Evolutionary conservation across 495 filamentous ascomycete species (phyloP).

Genomic region (Cercophora sp.): DNA sequence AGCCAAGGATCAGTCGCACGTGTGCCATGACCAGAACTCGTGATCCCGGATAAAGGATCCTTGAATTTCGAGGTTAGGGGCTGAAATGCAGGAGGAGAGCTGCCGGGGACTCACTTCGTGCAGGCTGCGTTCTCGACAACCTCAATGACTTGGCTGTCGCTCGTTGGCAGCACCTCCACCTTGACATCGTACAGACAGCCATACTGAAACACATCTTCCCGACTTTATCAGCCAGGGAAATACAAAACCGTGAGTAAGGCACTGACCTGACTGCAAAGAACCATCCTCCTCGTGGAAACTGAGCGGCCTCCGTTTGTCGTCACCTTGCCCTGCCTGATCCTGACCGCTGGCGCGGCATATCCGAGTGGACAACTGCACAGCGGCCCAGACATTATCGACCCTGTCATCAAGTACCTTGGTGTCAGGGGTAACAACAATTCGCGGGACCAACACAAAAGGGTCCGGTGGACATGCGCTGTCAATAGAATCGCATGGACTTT

Average conservation of each 20-base stretch:
- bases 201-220: slow-evolving; percentile 27
- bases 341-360: slow-evolving; percentile 21
- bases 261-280: slow-evolving; percentile 12
- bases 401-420: slow-evolving; percentile 39
- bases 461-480: slow-evolving; percentile 6
- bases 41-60: slow-evolving; percentile 34
- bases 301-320: neutral
- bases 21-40: slow-evolving; percentile 38
- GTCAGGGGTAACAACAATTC: slow-evolving; percentile 49
- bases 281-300: neutral
- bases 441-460: slow-evolving; percentile 36
- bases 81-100: too few species aligned
- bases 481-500: neutral
- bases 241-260: neutral
- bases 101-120: slow-evolving; percentile 17
- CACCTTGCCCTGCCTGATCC: too few species aligned
- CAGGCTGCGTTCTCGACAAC: slow-evolving; percentile 28
- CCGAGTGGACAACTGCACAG: slow-evolving; percentile 43
- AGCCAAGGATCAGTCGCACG: slow-evolving; percentile 21
- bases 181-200: slow-evolving; percentile 42
- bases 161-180: slow-evolving; percentile 32
- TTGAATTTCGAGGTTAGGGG: too few species aligned
- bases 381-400: slow-evolving; percentile 39
- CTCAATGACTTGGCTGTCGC: slow-evolving; percentile 31
- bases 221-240: neutral